These are phyloP conservation scores for Houttuynia cordata DNA, from an alignment of 164 flowering plant genomes.

Conservation along the genomic window DNA sequence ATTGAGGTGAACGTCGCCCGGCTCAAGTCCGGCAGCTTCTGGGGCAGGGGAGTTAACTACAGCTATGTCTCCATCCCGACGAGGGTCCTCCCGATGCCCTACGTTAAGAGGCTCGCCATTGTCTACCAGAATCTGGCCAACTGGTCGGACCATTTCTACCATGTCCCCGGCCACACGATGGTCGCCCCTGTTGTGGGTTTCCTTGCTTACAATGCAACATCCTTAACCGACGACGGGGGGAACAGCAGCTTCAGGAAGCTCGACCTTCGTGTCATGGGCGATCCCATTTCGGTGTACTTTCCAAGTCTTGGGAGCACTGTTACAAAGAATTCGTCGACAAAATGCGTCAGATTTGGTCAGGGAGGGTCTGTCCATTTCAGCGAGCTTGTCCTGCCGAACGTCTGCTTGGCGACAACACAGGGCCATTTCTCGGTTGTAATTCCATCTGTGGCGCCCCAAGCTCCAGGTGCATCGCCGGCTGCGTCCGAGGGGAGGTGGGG, in stretches of 20 bases:
- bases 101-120: constrained; percentile 37
- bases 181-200: constrained; percentile 48
- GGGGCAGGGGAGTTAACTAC: constrained; percentile 43
- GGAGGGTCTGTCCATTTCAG: constrained; percentile 30
- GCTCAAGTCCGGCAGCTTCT: constrained; percentile 40
- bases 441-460: constrained; percentile 11
- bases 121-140: constrained; percentile 48
- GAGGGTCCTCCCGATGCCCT: constrained; percentile 32
- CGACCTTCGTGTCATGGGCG: constrained; percentile 11
- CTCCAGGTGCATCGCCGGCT: neutral
- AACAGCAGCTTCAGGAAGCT: constrained; percentile 10
- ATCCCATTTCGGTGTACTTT: constrained; percentile 28
- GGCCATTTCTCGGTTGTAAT: constrained; percentile 43
- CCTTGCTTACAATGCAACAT: constrained; percentile 30
- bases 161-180: constrained; percentile 33
- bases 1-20: constrained; percentile 30
- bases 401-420: constrained; percentile 19
- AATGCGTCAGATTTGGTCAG: constrained; percentile 37
- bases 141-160: constrained; percentile 44
- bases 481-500: constrained; percentile 7
- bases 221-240: constrained; percentile 1
- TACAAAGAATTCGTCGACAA: constrained; percentile 6
- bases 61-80: constrained; percentile 40
- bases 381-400: constrained; percentile 12
- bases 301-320: constrained; percentile 2